Base-by-base conservation (phyloP, 2,329 filamentous ascomycete genomes). In the Colletotrichum kahawae region DNA sequence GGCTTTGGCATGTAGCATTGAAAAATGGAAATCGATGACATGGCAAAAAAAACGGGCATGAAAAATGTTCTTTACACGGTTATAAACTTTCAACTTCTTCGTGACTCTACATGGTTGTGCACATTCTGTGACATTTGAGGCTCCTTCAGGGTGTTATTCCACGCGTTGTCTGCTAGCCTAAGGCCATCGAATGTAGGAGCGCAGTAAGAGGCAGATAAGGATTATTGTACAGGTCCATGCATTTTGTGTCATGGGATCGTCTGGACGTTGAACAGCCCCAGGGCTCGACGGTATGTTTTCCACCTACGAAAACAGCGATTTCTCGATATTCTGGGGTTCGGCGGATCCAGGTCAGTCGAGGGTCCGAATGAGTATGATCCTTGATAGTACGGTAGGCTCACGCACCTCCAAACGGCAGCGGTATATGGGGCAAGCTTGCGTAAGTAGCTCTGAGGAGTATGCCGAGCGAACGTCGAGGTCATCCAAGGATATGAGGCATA, bases 1-100 rank as follows among this genome's bases (percentile, higher is more conserved):
- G 85, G 86, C 84, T 86, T 87, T 87, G 86, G 87, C 88, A 89
- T 89, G 87, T 89, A 89, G 88, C 88, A 89, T 89, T 87, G 85
- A 89, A 88, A 83, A 84, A 87, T 84, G 85, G 86, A 87, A 88
- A 88, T 85, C 85, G 71, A 77, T 75, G 76, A 77, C 75, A 72
- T 77, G 77, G 60, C 71, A 63, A 63, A 77, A 77, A 74, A 74
- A 63, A 67, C 43, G 72, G 72, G 72, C 63, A 75, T 65, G 80
- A 82, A 77, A 69, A 75, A 67, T 71, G 67, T 64, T 75, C 70
- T 65, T 75, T 75, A 72, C 48, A 51, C 36, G 69, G 72, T 75
- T 75, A 72, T 33, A 54, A 63, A 57, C 56, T 51, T 43, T 38
- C 27, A 27, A 18, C 34, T 38, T 63, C 14, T 63, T 21, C 66